Evolutionary conservation across 2,329 filamentous ascomycete species (phyloP).

Genomic region (Elsinoe arachidis): DNA sequence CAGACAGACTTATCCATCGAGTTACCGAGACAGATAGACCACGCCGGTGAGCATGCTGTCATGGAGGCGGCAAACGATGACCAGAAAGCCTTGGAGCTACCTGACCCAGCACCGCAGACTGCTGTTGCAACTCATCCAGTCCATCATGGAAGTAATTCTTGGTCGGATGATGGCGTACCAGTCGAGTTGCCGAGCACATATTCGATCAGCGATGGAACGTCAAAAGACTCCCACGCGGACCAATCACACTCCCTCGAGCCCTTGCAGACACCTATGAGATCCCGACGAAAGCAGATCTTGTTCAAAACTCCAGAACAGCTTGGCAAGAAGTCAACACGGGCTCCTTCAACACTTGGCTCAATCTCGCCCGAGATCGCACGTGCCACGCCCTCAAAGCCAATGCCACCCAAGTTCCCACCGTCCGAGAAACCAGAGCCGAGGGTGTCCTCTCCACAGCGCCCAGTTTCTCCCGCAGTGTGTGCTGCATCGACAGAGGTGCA

Average conservation of each 20-base stretch:
- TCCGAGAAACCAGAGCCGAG: neutral
- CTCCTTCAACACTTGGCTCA: neutral
- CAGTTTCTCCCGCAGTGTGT: too few relatives aligned
- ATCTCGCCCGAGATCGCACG: neutral
- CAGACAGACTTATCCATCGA: conserved; percentile 15
- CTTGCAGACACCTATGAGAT: conserved; percentile 21
- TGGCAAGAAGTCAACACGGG: neutral
- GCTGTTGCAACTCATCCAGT: neutral
- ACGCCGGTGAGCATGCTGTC: neutral
- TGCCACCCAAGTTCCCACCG: neutral
- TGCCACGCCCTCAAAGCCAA: neutral
- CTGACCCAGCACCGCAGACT: too few relatives aligned
- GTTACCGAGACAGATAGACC: neutral
- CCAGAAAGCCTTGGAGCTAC: neutral
- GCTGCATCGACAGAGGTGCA: too few relatives aligned
- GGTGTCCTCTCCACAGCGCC: neutral
- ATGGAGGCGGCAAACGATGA: neutral
- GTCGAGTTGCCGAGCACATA: conserved; percentile 30
- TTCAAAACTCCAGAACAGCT: too few relatives aligned
- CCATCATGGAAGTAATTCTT: conserved; percentile 5
- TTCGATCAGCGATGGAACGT: conserved; percentile 24
- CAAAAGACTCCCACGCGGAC: conserved; percentile 22
- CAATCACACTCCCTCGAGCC: conserved; percentile 15
- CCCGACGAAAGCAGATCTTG: neutral
- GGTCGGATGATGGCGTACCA: conserved; percentile 16